These are phyloP conservation scores for Vitis labrusca DNA, from an alignment of 164 flowering plant species.

Conservation along the genomic window DNA sequence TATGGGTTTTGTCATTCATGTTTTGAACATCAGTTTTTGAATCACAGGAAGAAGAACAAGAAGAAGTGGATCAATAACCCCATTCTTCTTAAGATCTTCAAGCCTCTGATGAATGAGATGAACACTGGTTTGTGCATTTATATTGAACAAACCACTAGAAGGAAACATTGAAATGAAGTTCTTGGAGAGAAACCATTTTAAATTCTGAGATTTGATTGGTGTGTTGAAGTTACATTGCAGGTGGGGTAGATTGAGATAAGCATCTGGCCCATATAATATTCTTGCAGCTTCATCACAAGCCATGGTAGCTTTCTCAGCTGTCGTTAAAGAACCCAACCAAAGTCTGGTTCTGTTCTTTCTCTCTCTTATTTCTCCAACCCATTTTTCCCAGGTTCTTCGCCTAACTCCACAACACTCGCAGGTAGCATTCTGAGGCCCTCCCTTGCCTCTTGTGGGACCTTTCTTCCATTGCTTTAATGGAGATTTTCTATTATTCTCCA, in stretches of 20 bases:
- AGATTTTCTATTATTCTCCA: constrained; percentile 61
- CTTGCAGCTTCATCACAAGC: constrained; percentile 96
- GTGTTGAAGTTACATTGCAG: constrained; percentile 46
- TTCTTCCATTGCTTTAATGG: constrained; percentile 91
- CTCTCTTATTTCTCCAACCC: constrained; percentile 98
- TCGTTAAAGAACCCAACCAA: constrained; percentile 94
- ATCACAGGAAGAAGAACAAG: constrained; percentile 33
- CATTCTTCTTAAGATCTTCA: constrained; percentile 72
- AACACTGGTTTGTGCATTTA: constrained; percentile 85
- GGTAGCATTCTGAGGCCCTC: constrained; percentile 90
- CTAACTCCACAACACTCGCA: constrained; percentile 92
- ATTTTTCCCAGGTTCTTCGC: constrained; percentile 97
- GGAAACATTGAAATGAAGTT: constrained; percentile 79
- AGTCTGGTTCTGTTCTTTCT: constrained; percentile 94
- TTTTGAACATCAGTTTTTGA: constrained; percentile 16
- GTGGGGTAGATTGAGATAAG: constrained; percentile 91
- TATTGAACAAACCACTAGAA: constrained; percentile 67
- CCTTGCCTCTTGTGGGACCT: constrained; percentile 94
- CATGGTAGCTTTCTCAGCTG: constrained; percentile 98
- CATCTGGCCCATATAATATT: constrained; percentile 86
- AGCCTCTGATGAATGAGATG: constrained; percentile 93
- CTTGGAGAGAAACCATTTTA: constrained; percentile 83
- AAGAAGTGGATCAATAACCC: constrained; percentile 24
- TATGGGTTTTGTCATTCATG: background rate
- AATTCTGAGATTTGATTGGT: constrained; percentile 43